Evolutionary conservation across 441 rosid genomes (phyloP).

Genomic region (Capsella rubella): DNA sequence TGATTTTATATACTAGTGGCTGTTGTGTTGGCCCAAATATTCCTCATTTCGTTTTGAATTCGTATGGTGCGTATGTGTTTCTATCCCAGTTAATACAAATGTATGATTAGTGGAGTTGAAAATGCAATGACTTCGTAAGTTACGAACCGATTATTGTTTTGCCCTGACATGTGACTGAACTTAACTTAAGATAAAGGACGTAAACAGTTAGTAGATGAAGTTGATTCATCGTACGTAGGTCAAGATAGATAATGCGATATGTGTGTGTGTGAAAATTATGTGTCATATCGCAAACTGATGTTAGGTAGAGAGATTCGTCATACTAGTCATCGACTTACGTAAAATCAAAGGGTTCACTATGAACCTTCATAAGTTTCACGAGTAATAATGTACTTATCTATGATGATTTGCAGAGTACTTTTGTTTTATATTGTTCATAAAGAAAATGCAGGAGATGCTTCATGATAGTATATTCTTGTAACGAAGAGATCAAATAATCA

Average conservation of each 20-base stretch:
- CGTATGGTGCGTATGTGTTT: background rate
- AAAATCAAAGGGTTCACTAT: background rate
- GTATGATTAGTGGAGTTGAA: constrained; percentile 2
- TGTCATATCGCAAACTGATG: constrained; percentile 23
- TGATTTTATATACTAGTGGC: constrained; percentile 6
- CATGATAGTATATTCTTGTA: constrained; percentile 5
- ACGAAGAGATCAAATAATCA: background rate
- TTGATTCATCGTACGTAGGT: constrained; percentile 30
- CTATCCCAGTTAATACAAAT: background rate
- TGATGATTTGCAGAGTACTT: constrained; percentile 7
- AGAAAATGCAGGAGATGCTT: constrained; percentile 4
- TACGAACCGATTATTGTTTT: constrained; percentile 7
- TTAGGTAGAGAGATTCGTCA: constrained; percentile 25
- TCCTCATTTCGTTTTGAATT: background rate
- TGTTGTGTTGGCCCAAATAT: constrained; percentile 7
- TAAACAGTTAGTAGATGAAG: constrained; percentile 33
- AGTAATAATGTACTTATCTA: constrained; percentile 11
- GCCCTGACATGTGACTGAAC: constrained; percentile 24
- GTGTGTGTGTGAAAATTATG: background rate
- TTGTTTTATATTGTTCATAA: background rate
- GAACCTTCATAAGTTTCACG: background rate
- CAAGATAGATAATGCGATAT: background rate
- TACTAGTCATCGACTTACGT: background rate
- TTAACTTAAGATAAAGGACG: background rate
- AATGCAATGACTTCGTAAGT: constrained; percentile 17